Evolutionary conservation across 345 rosid species (phyloP).

Genomic region (Salix purpurea): DNA sequence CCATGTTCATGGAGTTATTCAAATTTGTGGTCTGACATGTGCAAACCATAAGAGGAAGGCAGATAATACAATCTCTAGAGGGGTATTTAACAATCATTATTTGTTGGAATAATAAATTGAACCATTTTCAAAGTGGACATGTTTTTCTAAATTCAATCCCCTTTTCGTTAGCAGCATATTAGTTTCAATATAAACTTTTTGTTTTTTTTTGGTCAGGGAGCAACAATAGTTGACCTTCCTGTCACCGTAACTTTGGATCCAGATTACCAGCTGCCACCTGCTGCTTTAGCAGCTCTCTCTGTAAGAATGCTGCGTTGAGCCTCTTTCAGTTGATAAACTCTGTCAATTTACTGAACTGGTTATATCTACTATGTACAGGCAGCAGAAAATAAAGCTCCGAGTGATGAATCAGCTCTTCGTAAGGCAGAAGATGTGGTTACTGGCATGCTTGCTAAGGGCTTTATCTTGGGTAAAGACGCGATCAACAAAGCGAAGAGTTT

Average conservation of each 20-base stretch:
- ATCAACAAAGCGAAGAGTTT: constrained; percentile 76
- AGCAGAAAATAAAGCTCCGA: constrained; percentile 41
- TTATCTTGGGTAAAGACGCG: constrained; percentile 81
- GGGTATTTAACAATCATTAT: background rate
- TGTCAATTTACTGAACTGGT: constrained; percentile 3
- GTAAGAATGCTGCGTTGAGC: constrained; percentile 38
- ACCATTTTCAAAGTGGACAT: background rate
- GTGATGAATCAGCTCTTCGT: constrained; percentile 59
- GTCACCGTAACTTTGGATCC: constrained; percentile 63
- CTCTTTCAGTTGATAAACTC: background rate
- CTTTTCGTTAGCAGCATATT: background rate
- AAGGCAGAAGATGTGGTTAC: constrained; percentile 92
- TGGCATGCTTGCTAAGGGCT: constrained; percentile 92
- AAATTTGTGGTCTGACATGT: background rate
- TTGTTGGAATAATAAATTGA: background rate
- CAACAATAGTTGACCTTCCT: constrained; percentile 80
- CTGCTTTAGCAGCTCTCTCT: constrained; percentile 47
- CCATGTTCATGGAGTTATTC: background rate
- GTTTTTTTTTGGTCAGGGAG: constrained; percentile 54
- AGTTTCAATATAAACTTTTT: background rate
- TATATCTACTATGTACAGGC: constrained; percentile 34
- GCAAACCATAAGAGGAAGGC: background rate
- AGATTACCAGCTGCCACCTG: constrained; percentile 77
- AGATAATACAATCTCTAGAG: background rate
- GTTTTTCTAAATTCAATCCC: background rate